A percentile compares a stretch with the other conserved stretches of the same genome.
Conservation (phyloP, 2,329 filamentous ascomycete genomes). For the Davidsoniella virescens region DNA sequence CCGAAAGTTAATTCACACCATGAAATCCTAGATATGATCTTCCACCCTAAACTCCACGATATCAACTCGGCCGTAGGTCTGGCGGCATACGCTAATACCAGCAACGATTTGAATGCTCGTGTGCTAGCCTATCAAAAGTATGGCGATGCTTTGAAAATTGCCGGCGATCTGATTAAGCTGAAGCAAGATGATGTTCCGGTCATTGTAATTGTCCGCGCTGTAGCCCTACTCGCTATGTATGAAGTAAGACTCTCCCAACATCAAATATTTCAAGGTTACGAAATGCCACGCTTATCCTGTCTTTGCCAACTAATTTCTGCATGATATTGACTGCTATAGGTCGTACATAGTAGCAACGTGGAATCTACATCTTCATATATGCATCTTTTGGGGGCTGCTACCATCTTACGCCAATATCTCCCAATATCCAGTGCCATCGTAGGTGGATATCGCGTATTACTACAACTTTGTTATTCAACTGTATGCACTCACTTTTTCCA, state of each 20-base stretch:
- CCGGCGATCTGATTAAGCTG: no score
- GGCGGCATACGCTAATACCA: constrained; percentile 39
- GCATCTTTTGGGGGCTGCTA: not conserved
- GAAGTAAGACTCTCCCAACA: no score
- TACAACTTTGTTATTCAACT: not conserved
- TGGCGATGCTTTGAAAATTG: no score
- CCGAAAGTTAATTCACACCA: constrained; percentile 25
- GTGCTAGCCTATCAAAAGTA: not conserved
- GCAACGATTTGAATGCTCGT: constrained; percentile 27
- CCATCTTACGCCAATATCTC: not conserved
- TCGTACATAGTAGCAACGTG: not conserved
- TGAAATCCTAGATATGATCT: constrained; percentile 22
- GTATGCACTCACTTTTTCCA: not conserved
- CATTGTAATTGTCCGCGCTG: no score
- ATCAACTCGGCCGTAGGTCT: constrained; percentile 42
- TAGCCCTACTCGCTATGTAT: no score
- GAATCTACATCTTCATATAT: not conserved
- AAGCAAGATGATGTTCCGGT: no score
- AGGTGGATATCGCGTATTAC: not conserved
- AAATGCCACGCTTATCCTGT: no score
- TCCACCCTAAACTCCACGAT: constrained; percentile 26
- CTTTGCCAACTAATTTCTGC: no score
- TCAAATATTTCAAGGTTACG: no score
- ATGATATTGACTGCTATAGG: no score
- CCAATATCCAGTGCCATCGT: not conserved